Conservation (phyloP, 1,284 basidiomycete genomes). For the Malassezia globosa region DNA sequence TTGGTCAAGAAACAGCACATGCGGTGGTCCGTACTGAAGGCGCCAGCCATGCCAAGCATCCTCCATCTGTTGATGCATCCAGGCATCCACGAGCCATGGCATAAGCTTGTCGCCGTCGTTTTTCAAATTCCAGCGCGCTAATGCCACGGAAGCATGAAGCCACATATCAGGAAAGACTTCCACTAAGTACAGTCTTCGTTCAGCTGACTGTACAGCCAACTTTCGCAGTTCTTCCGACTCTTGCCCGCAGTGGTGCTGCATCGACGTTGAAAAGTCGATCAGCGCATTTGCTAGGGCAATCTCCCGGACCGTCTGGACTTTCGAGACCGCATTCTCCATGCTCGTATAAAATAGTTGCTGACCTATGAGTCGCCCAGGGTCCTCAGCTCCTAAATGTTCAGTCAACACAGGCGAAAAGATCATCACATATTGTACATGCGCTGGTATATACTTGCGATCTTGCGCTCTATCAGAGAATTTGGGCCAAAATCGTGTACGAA, state of each 20-base stretch:
- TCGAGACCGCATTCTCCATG: slow-evolving; percentile 9
- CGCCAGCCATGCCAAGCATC: slow-evolving; percentile 16
- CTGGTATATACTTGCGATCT: slow-evolving; percentile 16
- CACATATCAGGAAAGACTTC: slow-evolving; percentile 15
- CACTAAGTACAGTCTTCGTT: slow-evolving; percentile 4
- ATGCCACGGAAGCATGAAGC: slow-evolving; percentile 2
- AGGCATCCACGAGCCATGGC: slow-evolving; percentile 8
- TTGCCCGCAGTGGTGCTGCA: background rate
- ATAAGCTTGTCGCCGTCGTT: background rate
- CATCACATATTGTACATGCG: slow-evolving; percentile 14
- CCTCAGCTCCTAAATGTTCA: slow-evolving; percentile 5
- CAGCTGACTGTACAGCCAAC: background rate
- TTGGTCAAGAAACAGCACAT: background rate
- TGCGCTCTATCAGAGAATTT: background rate
- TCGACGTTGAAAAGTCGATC: slow-evolving; percentile 8
- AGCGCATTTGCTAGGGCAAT: slow-evolving; percentile 14
- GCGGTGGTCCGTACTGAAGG: slow-evolving; percentile 5
- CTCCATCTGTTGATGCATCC: slow-evolving; percentile 15
- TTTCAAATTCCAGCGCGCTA: background rate
- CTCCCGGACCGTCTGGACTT: slow-evolving; percentile 11
- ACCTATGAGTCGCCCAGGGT: slow-evolving; percentile 10
- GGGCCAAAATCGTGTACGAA: slow-evolving; percentile 5
- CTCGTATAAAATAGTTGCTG: slow-evolving; percentile 13
- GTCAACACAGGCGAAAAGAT: slow-evolving; percentile 10
- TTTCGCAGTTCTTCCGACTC: background rate